Percentiles rank a stretch among this genome's conserved stretches.
phyloP scores from a whole-genome alignment of 306 rosid species.

The Hippophae tibetana region DNA sequence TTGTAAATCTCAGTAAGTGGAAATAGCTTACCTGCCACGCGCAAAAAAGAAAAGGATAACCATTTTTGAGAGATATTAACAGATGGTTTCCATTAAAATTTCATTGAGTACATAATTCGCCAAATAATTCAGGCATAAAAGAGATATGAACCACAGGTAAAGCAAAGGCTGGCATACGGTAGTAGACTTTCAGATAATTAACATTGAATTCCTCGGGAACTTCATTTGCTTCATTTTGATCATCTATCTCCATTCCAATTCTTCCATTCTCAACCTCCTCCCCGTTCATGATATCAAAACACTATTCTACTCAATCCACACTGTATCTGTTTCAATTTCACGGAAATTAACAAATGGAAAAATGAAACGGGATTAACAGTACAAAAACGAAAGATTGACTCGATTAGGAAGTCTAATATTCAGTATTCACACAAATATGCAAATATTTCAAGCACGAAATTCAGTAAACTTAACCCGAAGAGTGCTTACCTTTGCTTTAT shows the following conservation, averaged over 20 bases:
- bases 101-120: not conserved
- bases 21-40: constrained; percentile 63
- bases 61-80: not conserved
- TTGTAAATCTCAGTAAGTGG: constrained; percentile 59
- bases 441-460: too few species aligned
- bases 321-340: not conserved
- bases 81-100: not conserved
- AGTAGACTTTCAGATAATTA: constrained; percentile 49
- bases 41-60: not conserved
- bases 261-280: constrained; percentile 28
- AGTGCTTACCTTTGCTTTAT: too few species aligned
- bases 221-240: constrained; percentile 19
- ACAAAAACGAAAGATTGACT: not conserved
- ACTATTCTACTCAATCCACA: not conserved
- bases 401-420: too few species aligned
- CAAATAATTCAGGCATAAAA: not conserved
- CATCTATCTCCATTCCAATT: constrained; percentile 42
- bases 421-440: too few species aligned
- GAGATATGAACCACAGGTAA: not conserved
- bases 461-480: too few species aligned
- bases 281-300: constrained; percentile 18
- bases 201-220: constrained; percentile 32
- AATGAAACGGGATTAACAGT: too few species aligned
- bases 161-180: constrained; percentile 28
- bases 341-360: not conserved